These are phyloP conservation scores for Mycena galopus DNA, from an alignment of 768 basidiomycete species.

Conservation along the genomic window DNA sequence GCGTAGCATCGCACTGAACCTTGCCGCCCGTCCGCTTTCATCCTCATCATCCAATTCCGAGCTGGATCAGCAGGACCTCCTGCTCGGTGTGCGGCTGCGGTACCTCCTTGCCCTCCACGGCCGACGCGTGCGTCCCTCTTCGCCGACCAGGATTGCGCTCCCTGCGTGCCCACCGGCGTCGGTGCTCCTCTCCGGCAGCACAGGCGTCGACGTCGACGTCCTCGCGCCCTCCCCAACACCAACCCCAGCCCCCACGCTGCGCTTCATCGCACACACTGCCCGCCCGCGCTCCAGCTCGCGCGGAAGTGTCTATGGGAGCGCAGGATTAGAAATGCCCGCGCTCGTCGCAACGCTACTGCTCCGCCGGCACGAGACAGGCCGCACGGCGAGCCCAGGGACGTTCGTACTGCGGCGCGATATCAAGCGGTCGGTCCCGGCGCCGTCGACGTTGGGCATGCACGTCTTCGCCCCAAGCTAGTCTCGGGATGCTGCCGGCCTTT, in stretches of 20 bases:
- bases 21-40: background rate
- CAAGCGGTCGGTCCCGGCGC: background rate
- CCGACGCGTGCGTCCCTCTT: background rate
- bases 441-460: background rate
- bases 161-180: conserved; percentile 4
- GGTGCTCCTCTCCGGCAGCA: conserved; percentile 9
- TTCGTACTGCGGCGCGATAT: background rate
- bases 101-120: background rate
- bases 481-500: background rate
- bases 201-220: background rate
- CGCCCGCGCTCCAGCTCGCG: conserved; percentile 20
- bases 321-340: conserved; percentile 2
- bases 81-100: conserved; percentile 16
- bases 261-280: background rate
- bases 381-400: background rate
- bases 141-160: conserved; percentile 1
- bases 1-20: conserved; percentile 18
- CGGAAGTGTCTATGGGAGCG: background rate
- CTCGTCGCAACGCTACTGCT: conserved; percentile 26
- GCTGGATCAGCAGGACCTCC: conserved; percentile 10
- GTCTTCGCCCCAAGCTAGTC: background rate
- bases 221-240: background rate
- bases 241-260: background rate
- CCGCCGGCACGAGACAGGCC: conserved; percentile 16
- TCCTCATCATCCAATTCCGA: background rate